These are phyloP conservation scores for Penicillium manginii DNA, from an alignment of 495 filamentous ascomycete species.

Conservation along the genomic window DNA sequence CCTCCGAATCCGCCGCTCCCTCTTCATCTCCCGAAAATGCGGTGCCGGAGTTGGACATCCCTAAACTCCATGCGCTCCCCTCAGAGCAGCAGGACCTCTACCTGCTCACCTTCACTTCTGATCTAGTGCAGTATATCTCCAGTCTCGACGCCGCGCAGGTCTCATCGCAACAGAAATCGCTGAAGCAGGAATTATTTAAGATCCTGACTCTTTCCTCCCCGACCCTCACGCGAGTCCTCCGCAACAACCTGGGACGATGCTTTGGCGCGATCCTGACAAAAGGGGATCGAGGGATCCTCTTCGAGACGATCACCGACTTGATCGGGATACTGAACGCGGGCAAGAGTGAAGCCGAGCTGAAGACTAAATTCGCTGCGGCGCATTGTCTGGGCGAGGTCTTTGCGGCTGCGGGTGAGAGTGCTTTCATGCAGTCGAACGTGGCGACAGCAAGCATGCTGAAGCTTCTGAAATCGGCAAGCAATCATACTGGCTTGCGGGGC, in stretches of 20 bases:
- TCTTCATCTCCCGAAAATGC: constrained; percentile 38
- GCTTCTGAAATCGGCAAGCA: constrained; percentile 77
- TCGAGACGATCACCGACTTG: constrained; percentile 91
- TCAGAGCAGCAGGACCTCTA: constrained; percentile 96
- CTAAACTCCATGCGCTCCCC: constrained; percentile 85
- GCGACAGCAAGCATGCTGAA: constrained; percentile 73
- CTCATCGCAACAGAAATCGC: constrained; percentile 81
- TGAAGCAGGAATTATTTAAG: constrained; percentile 90
- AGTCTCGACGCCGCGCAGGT: constrained; percentile 73
- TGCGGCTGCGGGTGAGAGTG: constrained; percentile 88
- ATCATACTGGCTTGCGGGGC: constrained; percentile 80
- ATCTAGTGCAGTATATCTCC: constrained; percentile 80
- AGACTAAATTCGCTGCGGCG: constrained; percentile 82
- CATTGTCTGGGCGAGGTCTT: constrained; percentile 89
- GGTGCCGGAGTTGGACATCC: constrained; percentile 73
- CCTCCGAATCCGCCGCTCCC: constrained; percentile 36
- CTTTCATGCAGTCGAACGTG: constrained; percentile 79
- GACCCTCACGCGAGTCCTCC: constrained; percentile 82
- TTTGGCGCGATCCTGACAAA: constrained; percentile 83
- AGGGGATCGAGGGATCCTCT: constrained; percentile 89
- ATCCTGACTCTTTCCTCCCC: constrained; percentile 87
- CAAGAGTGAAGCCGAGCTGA: constrained; percentile 79
- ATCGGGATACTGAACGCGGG: constrained; percentile 72
- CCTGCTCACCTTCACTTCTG: constrained; percentile 84
- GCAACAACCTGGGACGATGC: constrained; percentile 83